A percentile compares a stretch with the other conserved stretches of the same genome.
Evolutionary conservation across 139 green algal species (phyloP).

Genomic region (Asterochloris erici): DNA sequence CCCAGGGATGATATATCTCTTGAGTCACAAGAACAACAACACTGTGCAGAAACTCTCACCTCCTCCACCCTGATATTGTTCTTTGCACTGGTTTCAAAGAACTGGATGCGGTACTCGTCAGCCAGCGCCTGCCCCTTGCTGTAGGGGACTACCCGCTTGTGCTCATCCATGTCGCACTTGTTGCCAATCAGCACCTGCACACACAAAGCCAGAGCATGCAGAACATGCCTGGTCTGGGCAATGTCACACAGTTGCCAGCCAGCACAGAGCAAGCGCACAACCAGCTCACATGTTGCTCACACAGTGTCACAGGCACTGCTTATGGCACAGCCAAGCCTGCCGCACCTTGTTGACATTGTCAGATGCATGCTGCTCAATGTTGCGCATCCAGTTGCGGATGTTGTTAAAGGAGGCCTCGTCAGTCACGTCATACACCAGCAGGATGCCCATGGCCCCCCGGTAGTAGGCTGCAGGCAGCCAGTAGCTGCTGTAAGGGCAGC

Average conservation of each 20-base stretch:
- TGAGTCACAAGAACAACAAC: neutral
- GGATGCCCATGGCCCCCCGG: conserved; percentile 92
- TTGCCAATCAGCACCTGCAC: conserved; percentile 89
- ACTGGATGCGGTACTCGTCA: conserved; percentile 86
- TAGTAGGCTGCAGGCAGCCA: conserved; percentile 85
- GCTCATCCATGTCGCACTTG: conserved; percentile 92
- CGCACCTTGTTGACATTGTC: conserved; percentile 92
- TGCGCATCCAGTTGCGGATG: conserved; percentile 97
- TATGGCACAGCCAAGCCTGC: neutral
- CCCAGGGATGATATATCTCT: too few relatives aligned
- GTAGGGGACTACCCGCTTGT: conserved; percentile 75
- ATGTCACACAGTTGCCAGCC: neutral
- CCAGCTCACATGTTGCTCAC: neutral
- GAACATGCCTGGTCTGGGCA: neutral
- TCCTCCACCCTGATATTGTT: conserved; percentile 78
- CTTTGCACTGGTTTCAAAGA: conserved; percentile 93
- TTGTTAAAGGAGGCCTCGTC: conserved; percentile 96
- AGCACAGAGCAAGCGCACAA: neutral
- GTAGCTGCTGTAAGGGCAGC: neutral
- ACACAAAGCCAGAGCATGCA: neutral
- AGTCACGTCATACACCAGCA: conserved; percentile 97
- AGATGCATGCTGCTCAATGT: conserved; percentile 95
- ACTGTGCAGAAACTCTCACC: conserved; percentile 27
- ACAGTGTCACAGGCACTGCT: neutral
- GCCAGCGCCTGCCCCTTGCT: conserved; percentile 79